Conservation (phyloP, 1,139 yeast genomes). For the Scheffersomyces lignicola region DNA sequence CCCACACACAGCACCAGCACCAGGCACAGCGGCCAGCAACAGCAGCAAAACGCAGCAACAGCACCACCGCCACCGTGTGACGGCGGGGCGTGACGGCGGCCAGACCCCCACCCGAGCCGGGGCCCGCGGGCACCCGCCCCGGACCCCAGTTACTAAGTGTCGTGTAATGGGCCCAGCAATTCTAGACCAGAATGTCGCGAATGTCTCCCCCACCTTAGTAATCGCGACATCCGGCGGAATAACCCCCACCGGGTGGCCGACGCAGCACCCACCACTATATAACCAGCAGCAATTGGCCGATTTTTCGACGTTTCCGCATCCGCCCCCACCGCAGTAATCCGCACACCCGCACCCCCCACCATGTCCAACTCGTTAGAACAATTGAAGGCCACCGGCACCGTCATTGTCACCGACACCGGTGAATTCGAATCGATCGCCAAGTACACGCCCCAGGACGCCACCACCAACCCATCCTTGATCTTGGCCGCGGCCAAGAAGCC, state of each 20-base stretch:
- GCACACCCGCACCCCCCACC: slow-evolving; percentile 2
- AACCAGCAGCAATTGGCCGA: too few species aligned
- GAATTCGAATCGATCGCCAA: slow-evolving; percentile 97
- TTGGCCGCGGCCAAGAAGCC: slow-evolving; percentile 93
- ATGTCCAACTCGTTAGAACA: slow-evolving; percentile 75
- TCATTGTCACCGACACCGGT: slow-evolving; percentile 98
- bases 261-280: too few species aligned
- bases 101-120: too few species aligned
- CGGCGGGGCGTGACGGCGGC: too few species aligned
- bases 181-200: slow-evolving; percentile 2
- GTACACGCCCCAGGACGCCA: slow-evolving; percentile 98
- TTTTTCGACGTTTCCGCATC: too few species aligned
- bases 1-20: too few species aligned
- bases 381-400: slow-evolving; percentile 93
- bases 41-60: too few species aligned
- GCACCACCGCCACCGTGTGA: too few species aligned
- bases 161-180: too few species aligned
- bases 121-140: too few species aligned
- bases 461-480: slow-evolving; percentile 97
- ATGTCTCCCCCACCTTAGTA: slow-evolving; percentile 4
- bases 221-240: not conserved
- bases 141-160: too few species aligned
- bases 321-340: not conserved
- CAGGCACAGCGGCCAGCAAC: too few species aligned
- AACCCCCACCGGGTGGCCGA: slow-evolving; percentile 3